Percentiles rank a stretch among this genome's conserved stretches.
Conservation (phyloP, 306 rosid genomes). For the Ammopiptanthus mongolicus region DNA sequence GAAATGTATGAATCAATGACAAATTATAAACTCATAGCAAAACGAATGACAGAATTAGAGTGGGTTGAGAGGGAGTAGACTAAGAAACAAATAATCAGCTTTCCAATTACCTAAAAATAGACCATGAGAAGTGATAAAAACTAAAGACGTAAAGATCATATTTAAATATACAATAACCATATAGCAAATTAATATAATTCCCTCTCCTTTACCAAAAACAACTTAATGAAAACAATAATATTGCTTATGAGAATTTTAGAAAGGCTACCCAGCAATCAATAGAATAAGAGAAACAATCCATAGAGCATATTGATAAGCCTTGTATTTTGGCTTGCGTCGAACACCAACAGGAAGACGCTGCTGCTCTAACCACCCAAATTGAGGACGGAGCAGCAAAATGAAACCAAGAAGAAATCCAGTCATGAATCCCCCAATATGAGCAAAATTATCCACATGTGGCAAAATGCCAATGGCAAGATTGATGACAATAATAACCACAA, state of each 20-base stretch:
- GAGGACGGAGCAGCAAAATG: slow-evolving; percentile 72
- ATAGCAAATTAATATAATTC: neutral
- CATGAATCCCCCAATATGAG: slow-evolving; percentile 80
- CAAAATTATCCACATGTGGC: slow-evolving; percentile 81
- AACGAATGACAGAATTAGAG: neutral
- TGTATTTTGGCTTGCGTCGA: slow-evolving; percentile 59
- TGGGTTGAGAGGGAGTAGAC: neutral
- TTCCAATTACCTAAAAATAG: neutral
- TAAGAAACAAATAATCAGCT: neutral
- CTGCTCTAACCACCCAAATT: slow-evolving; percentile 57
- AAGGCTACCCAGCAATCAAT: slow-evolving; percentile 51
- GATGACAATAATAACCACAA: slow-evolving; percentile 52
- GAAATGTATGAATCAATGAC: neutral
- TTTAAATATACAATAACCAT: neutral
- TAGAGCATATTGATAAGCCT: slow-evolving; percentile 62
- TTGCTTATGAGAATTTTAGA: neutral
- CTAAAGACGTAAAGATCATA: neutral
- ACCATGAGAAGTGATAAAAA: neutral
- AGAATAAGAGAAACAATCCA: slow-evolving; percentile 54
- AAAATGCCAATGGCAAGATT: slow-evolving; percentile 81
- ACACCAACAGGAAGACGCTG: slow-evolving; percentile 37
- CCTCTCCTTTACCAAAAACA: neutral
- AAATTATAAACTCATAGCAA: neutral
- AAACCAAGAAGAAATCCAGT: slow-evolving; percentile 78
- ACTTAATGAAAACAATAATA: neutral